These are phyloP conservation scores for Dittrichia graveolens DNA, from an alignment of 129 eudicot species.

Conservation along the genomic window DNA sequence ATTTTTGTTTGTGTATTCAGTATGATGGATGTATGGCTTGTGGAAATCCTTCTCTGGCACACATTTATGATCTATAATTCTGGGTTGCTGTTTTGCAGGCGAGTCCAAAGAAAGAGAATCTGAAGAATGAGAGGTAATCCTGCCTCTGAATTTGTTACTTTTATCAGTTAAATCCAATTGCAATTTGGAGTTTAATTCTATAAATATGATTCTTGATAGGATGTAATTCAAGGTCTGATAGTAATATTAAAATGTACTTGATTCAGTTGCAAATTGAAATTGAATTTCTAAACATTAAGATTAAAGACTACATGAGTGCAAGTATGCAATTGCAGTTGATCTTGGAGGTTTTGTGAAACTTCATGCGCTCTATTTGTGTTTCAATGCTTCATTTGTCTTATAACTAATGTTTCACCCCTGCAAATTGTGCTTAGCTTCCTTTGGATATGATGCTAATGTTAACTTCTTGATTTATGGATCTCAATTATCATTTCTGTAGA, in stretches of 20 bases:
- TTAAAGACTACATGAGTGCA: no score
- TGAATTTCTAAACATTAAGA: no score
- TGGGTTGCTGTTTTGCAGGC: neutral
- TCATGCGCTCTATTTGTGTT: no score
- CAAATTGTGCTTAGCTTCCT: neutral
- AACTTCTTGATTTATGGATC: neutral
- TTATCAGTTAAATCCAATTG: neutral
- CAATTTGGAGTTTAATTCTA: neutral
- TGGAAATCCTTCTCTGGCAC: no score
- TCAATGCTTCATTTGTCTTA: no score
- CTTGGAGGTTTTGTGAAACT: no score
- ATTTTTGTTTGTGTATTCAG: no score
- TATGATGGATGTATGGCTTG: no score
- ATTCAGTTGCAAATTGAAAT: neutral
- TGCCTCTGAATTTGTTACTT: constrained; percentile 13
- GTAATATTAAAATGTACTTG: neutral
- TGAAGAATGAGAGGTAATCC: constrained; percentile 19
- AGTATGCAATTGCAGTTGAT: no score
- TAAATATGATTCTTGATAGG: neutral
- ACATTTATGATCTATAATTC: neutral
- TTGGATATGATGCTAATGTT: neutral
- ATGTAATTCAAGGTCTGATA: constrained; percentile 9
- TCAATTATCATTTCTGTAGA: constrained; percentile 9
- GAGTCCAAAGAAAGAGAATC: neutral
- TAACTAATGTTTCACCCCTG: no score